Evolutionary conservation across 768 basidiomycete genomes (phyloP), one percentile per base, ranked within the genome.

Genomic region (Termitomyces sp.): DNA sequence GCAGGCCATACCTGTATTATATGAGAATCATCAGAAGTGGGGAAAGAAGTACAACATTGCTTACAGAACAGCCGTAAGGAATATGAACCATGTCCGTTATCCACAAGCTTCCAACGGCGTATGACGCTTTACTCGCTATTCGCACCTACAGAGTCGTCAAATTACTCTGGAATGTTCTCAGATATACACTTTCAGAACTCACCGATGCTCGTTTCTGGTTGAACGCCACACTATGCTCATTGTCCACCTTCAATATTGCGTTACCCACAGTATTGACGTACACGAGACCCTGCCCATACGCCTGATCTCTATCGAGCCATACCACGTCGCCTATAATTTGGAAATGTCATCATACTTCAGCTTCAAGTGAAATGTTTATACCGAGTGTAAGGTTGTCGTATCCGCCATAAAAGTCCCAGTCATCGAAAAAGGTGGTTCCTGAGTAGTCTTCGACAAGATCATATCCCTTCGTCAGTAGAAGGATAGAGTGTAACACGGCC

Each of bases 161-260:
- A 3, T 47, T 17, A 32, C 5, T 16, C 21, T 27, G 5, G 6
- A 21, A 4, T 0, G 9, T 12, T 9, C 3, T 35, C 23, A 14
- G 5, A 34, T 1, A 45, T 19, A 54, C 4, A 14, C 21, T 4
- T 10, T 32, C 34, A 34, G 76, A 75, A 45, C 49, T 56, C 58
- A 90, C 89, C 29, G 89, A 79, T 61, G 85, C 81, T 23, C 87
- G 73, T 62, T 81, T 79, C 43, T 81, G 64, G 54, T 81, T 79
- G 44, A 67, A 69, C 16, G 75, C 69, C 1, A 90, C 79, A 44
- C 77, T 76, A 11, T 82, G 83, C 8, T 72, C 70, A 65, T 90
- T 90, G 75, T 92, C 90, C 6, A 92, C 90, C 63, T 79, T 84
- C 48, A 94, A 74, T 59, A 94, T 77, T 5, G 84, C 86, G 54